Evolutionary conservation across 352 stramenopile genomes (phyloP).

Genomic region (Thalassiosira livingstoniorum): DNA sequence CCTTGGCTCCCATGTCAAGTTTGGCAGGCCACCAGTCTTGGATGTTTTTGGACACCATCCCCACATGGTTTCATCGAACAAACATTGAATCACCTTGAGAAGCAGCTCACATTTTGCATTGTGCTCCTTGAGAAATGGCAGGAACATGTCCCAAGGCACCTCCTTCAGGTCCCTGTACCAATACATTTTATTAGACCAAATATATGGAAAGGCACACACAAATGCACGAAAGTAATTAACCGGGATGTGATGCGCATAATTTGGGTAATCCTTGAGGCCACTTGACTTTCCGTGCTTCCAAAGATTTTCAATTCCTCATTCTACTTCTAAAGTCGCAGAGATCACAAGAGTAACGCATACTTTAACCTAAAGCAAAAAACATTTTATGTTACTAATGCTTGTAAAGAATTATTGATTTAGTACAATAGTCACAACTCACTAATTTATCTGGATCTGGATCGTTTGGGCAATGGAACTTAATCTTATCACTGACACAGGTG

Average conservation of each 20-base stretch:
- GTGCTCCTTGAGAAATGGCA: conserved; percentile 32
- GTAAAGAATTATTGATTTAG: neutral
- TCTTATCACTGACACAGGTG: conserved; percentile 4
- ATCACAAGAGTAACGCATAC: conserved; percentile 42
- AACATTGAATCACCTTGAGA: neutral
- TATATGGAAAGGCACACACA: conserved; percentile 12
- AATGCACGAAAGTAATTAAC: conserved; percentile 37
- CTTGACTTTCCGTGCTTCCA: conserved; percentile 23
- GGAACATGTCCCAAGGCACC: conserved; percentile 33
- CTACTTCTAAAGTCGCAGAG: conserved; percentile 29
- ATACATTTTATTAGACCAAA: conserved; percentile 19
- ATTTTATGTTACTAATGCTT: neutral
- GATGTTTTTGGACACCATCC: conserved; percentile 40
- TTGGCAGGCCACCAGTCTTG: conserved; percentile 44
- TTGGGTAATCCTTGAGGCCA: conserved; percentile 5
- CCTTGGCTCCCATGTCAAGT: conserved; percentile 34
- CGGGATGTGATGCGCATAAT: conserved; percentile 35
- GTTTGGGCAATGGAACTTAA: conserved; percentile 22
- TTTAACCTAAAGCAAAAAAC: conserved; percentile 18
- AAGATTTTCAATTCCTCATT: conserved; percentile 36
- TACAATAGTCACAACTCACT: conserved; percentile 14
- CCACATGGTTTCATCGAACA: conserved; percentile 55
- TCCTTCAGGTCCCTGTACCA: conserved; percentile 12
- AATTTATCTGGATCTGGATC: conserved; percentile 21
- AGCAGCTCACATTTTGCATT: conserved; percentile 14